Evolutionary conservation across 116 monocot genomes (phyloP).

Genomic region (Trichopus zeylanicus): DNA sequence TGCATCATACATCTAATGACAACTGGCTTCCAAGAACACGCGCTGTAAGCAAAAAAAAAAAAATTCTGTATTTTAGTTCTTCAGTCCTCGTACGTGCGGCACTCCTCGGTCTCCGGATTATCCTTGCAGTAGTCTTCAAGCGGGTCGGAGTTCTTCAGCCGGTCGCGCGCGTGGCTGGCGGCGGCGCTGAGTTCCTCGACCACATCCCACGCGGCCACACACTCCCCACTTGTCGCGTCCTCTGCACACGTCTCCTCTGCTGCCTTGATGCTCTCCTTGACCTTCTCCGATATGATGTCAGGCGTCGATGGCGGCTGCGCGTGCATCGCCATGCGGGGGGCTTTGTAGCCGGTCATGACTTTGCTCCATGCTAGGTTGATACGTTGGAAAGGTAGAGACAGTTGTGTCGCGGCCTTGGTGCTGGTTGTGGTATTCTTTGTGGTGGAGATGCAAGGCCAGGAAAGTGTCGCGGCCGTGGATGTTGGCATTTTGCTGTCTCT

Average conservation of each 20-base stretch:
- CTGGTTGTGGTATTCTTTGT: too few relatives aligned
- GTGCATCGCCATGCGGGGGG: background rate
- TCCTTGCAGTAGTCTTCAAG: conserved; percentile 88
- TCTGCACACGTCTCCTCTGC: conserved; percentile 68
- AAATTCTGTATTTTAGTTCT: background rate
- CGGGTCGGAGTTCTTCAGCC: conserved; percentile 50
- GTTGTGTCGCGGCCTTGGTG: too few relatives aligned
- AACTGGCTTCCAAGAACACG: too few relatives aligned
- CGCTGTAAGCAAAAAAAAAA: too few relatives aligned
- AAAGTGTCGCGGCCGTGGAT: too few relatives aligned
- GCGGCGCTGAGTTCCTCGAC: conserved; percentile 98
- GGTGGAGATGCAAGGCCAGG: too few relatives aligned
- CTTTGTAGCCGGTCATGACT: background rate
- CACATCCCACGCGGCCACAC: conserved; percentile 95
- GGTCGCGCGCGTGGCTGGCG: conserved; percentile 84
- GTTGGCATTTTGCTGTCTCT: too few relatives aligned
- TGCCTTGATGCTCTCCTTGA: conserved; percentile 77
- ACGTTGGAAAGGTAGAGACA: too few relatives aligned
- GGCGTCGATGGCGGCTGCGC: conserved; percentile 39
- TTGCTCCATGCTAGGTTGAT: background rate
- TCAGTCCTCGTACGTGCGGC: conserved; percentile 85
- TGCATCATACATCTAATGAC: too few relatives aligned
- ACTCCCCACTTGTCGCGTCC: conserved; percentile 58
- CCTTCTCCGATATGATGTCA: conserved; percentile 44
- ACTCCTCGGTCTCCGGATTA: conserved; percentile 90